phyloP scores from a whole-genome alignment of 2,329 filamentous ascomycete genomes.

The Ophiostoma ulmi region DNA sequence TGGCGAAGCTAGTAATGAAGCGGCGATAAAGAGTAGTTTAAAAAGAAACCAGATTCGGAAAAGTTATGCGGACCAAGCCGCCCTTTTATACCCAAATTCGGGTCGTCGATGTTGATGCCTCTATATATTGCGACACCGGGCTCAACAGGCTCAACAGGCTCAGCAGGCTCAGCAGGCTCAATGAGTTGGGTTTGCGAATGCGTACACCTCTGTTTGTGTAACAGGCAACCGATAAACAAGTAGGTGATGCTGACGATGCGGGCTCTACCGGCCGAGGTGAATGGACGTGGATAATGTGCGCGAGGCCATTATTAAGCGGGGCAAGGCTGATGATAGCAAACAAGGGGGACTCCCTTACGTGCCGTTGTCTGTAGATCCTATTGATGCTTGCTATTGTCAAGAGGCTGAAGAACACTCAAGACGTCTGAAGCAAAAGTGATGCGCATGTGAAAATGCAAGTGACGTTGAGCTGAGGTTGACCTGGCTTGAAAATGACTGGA shows the following conservation, averaged over 20 bases:
- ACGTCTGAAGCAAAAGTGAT: not conserved
- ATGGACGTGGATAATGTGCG: slow-evolving; percentile 1
- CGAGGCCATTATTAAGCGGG: slow-evolving; percentile 17
- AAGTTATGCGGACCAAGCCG: not conserved
- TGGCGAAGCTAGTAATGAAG: not conserved
- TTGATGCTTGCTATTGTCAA: not conserved
- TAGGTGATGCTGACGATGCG: not conserved
- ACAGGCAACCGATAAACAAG: not conserved
- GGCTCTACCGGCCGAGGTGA: not conserved
- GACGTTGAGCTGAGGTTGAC: slow-evolving; percentile 1
- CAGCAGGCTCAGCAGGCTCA: not conserved
- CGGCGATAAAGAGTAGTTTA: not conserved
- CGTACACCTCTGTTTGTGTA: not conserved
- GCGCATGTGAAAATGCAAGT: not conserved
- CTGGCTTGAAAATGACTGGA: not conserved
- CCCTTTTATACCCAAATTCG: not conserved
- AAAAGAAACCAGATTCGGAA: not conserved
- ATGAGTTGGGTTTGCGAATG: not conserved
- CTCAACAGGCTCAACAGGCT: not conserved
- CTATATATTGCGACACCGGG: not conserved
- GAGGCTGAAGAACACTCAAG: not conserved
- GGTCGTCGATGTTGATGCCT: not conserved
- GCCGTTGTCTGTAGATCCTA: not conserved
- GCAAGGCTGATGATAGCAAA: not conserved
- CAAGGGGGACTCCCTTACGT: not conserved